Conservation (phyloP, 2,329 filamentous ascomycete genomes). For the Hortaea sp. region DNA sequence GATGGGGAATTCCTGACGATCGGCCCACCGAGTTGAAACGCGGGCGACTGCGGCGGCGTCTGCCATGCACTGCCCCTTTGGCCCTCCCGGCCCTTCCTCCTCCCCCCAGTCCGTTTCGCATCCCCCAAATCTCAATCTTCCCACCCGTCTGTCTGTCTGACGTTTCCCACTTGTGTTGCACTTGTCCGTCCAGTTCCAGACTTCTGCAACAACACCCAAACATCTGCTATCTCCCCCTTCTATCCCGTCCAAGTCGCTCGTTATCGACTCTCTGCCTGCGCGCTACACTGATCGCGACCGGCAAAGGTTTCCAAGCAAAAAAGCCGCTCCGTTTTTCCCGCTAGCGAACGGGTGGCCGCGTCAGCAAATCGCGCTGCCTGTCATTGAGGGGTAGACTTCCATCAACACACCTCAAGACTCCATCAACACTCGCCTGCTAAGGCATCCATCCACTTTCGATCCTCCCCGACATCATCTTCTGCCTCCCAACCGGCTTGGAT, state of each 20-base stretch:
- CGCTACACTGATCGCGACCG: neutral
- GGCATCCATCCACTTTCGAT: constrained; percentile 2
- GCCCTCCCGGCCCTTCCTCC: neutral
- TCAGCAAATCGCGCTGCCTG: constrained; percentile 7
- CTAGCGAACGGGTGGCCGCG: constrained; percentile 3
- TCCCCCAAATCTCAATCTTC: neutral
- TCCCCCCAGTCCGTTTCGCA: neutral
- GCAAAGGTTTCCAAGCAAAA: neutral
- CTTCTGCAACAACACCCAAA: neutral
- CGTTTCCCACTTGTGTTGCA: no score
- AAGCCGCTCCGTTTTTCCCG: neutral
- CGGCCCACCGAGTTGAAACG: no score
- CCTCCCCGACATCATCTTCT: neutral
- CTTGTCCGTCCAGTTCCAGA: no score
- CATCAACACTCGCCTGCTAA: neutral
- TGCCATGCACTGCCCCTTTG: neutral
- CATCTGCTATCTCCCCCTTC: neutral
- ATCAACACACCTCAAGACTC: constrained; percentile 1
- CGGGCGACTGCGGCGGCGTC: neutral
- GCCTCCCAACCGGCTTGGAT: constrained; percentile 3
- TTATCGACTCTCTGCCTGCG: neutral
- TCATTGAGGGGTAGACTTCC: constrained; percentile 4
- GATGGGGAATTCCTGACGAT: no score
- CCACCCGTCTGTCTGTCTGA: neutral
- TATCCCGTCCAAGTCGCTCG: neutral